Percentiles rank a stretch among this genome's conserved stretches.
Evolutionary conservation across 2,329 filamentous ascomycete genomes (phyloP).

Genomic region (Chrysoporthe cubensis): DNA sequence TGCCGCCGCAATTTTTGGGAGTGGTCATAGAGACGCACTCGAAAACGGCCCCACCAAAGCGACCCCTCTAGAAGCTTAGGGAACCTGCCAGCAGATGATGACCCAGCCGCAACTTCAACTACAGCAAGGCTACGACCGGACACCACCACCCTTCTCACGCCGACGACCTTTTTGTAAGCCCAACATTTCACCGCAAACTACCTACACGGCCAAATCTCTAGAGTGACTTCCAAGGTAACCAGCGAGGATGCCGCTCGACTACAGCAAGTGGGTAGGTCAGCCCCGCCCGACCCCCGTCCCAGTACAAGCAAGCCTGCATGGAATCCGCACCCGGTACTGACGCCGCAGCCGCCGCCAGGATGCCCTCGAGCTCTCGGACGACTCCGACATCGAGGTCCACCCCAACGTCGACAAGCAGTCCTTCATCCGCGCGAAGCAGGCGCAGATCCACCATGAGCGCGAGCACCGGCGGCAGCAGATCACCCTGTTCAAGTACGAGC

Average conservation of each 20-base stretch:
- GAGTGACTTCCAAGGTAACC: neutral
- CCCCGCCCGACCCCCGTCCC: neutral
- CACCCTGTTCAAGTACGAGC: constrained; percentile 88
- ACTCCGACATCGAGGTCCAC: constrained; percentile 97
- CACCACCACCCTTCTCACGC: neutral
- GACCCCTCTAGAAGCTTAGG: constrained; percentile 17
- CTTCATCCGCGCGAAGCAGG: constrained; percentile 97
- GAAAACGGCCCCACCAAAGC: constrained; percentile 3
- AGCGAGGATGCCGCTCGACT: constrained; percentile 51
- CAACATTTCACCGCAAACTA: neutral
- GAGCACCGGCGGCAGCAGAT: constrained; percentile 86
- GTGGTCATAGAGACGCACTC: too few species aligned
- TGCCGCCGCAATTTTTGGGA: neutral
- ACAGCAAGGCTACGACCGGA: neutral
- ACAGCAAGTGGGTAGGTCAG: constrained; percentile 66
- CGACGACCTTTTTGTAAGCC: neutral
- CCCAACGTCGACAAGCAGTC: constrained; percentile 98
- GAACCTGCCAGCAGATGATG: neutral
- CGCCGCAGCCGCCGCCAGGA: constrained; percentile 56
- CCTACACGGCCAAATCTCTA: neutral
- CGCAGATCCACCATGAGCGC: constrained; percentile 92
- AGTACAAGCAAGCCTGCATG: constrained; percentile 13
- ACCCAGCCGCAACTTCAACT: neutral
- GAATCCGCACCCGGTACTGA: constrained; percentile 55
- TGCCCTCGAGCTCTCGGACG: constrained; percentile 93